A percentile compares a stretch with the other conserved stretches of the same genome.
Conservation (phyloP, 768 basidiomycete genomes). For the Mrakia gelida region DNA sequence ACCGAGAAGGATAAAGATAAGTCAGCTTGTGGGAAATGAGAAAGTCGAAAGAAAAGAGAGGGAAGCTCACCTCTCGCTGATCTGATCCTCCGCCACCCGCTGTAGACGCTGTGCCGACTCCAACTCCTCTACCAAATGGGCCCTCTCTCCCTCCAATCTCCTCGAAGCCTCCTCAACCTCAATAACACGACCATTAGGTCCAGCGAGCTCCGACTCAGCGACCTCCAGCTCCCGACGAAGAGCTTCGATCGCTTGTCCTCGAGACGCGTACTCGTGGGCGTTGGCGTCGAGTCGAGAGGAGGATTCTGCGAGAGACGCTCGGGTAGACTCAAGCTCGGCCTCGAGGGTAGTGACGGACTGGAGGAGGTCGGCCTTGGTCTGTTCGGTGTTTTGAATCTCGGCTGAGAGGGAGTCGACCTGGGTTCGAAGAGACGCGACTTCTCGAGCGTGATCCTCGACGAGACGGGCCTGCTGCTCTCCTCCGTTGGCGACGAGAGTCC, state of each 20-base stretch:
- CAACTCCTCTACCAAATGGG: not conserved
- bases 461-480: not conserved
- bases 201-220: not conserved
- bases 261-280: not conserved
- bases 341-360: not conserved
- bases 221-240: not conserved
- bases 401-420: not conserved
- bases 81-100: not conserved
- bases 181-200: not conserved
- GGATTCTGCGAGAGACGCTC: not conserved
- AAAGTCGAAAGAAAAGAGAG: not conserved
- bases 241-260: not conserved
- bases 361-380: not conserved
- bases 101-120: not conserved
- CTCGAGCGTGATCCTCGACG: not conserved
- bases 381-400: not conserved
- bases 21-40: not conserved
- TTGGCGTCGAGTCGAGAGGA: not conserved
- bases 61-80: conserved; percentile 8
- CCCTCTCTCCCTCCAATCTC: not conserved
- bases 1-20: not conserved
- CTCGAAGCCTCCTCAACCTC: not conserved
- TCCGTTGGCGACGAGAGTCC: too few relatives aligned
- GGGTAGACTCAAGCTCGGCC: not conserved
- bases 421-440: not conserved